These are phyloP conservation scores for Xylaria hypoxylon DNA, from an alignment of 2,329 filamentous ascomycete genomes.

Conservation along the genomic window DNA sequence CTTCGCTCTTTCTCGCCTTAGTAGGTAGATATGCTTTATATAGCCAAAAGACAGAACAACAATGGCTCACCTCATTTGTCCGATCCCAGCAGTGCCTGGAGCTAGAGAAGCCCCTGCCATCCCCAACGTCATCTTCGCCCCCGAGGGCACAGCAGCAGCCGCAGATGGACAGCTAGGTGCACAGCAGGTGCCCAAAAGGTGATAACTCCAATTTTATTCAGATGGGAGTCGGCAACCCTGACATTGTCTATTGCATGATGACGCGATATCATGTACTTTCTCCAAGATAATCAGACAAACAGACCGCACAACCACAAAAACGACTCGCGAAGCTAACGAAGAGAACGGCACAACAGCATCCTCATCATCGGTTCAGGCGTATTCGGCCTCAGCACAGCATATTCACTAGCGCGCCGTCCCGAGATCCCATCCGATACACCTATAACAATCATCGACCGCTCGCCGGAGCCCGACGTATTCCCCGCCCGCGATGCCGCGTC, in stretches of 20 bases:
- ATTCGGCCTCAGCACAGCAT: constrained; percentile 65
- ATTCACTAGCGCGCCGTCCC: constrained; percentile 73
- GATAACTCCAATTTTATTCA: background rate
- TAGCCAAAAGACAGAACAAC: background rate
- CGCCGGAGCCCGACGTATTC: constrained; percentile 62
- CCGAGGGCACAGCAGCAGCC: background rate
- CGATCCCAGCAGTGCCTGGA: constrained; percentile 26
- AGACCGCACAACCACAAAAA: background rate
- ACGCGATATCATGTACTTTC: too few relatives aligned
- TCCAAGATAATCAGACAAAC: too few relatives aligned
- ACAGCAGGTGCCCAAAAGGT: constrained; percentile 30
- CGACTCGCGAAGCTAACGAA: constrained; percentile 11
- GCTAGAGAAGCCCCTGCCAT: constrained; percentile 21
- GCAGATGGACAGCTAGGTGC: constrained; percentile 4
- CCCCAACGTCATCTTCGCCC: constrained; percentile 10
- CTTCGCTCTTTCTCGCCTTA: background rate
- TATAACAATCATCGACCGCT: constrained; percentile 71
- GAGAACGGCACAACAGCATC: constrained; percentile 54
- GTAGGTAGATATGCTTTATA: constrained; percentile 17
- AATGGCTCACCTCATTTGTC: constrained; percentile 30
- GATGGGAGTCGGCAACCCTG: too few relatives aligned
- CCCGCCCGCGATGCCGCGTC: constrained; percentile 70
- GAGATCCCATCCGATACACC: constrained; percentile 62
- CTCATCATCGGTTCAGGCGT: constrained; percentile 73
- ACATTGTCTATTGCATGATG: too few relatives aligned